phyloP scores from a whole-genome alignment of 768 basidiomycete genomes.

The Mycena sanguinolenta region DNA sequence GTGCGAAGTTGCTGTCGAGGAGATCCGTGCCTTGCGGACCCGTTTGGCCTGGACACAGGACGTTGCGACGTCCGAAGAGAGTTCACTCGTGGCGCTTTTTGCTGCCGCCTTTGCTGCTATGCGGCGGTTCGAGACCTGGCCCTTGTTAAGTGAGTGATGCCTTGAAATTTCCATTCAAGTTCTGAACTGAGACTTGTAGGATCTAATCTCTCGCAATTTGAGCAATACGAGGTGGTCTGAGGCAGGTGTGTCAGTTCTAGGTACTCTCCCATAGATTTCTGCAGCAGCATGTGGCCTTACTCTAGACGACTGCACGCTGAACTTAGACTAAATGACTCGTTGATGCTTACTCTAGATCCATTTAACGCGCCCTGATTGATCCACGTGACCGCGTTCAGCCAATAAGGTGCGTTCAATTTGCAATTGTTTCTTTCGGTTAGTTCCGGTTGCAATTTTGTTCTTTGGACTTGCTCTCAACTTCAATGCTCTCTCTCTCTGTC shows the following conservation, averaged over 20 bases:
- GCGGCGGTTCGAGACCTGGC: constrained; percentile 4
- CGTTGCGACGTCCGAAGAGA: background rate
- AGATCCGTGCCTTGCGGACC: constrained; percentile 11
- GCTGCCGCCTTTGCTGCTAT: constrained; percentile 10
- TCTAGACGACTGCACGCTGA: too few relatives aligned
- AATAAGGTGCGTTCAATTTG: background rate
- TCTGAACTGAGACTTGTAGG: background rate
- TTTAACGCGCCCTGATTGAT: too few relatives aligned
- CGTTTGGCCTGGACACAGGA: constrained; percentile 10
- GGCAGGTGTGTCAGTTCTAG: background rate
- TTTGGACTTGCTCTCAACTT: background rate
- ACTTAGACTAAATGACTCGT: too few relatives aligned
- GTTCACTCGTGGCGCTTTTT: background rate
- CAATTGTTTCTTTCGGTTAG: background rate
- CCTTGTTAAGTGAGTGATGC: constrained; percentile 8
- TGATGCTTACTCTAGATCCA: too few relatives aligned
- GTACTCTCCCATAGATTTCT: too few relatives aligned
- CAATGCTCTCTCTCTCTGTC: too few relatives aligned
- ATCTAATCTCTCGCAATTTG: constrained; percentile 10
- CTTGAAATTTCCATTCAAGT: background rate
- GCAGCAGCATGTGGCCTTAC: too few relatives aligned
- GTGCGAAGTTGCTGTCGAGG: constrained; percentile 24
- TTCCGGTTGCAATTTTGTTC: background rate
- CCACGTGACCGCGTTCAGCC: constrained; percentile 5
- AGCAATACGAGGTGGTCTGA: background rate